A percentile compares a stretch with the other conserved stretches of the same genome.
Conservation (phyloP, 352 stramenopile genomes). For the Phytophthora hibernalis region DNA sequence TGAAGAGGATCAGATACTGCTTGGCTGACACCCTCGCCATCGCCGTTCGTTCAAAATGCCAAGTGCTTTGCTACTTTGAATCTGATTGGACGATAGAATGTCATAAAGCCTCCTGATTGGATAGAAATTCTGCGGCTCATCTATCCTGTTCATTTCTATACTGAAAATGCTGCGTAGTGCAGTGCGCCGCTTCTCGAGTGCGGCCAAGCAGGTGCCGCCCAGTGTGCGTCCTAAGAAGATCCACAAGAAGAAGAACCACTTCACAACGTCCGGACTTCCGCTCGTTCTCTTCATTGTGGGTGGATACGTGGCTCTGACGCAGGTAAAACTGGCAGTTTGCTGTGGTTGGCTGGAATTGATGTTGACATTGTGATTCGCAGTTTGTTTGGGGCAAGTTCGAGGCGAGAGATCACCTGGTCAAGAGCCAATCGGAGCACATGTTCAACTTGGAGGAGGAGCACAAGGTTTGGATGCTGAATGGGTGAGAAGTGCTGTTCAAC, state of each 20-base stretch:
- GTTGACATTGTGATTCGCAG: conserved; percentile 32
- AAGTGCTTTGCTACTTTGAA: too few species aligned
- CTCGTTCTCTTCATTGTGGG: conserved; percentile 87
- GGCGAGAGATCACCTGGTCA: conserved; percentile 78
- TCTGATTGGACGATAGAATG: conserved; percentile 17
- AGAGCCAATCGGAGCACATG: conserved; percentile 80
- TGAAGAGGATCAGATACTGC: conserved; percentile 82
- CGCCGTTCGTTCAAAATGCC: conserved; percentile 11
- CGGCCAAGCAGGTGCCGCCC: conserved; percentile 18
- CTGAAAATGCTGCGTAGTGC: conserved; percentile 34
- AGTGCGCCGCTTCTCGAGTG: conserved; percentile 33
- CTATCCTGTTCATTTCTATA: conserved; percentile 8
- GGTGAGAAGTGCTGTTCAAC: too few species aligned
- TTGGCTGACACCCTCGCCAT: conserved; percentile 71
- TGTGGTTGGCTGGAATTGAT: too few species aligned
- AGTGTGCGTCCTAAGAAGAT: conserved; percentile 37
- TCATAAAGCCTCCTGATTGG: too few species aligned
- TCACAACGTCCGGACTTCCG: conserved; percentile 74
- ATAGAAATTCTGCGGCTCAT: conserved; percentile 19
- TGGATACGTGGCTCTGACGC: conserved; percentile 75
- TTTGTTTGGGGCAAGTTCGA: conserved; percentile 89
- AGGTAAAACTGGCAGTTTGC: conserved; percentile 46
- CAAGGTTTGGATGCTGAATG: conserved; percentile 50
- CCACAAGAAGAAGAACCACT: conserved; percentile 65
- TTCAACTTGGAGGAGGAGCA: conserved; percentile 90